These are phyloP conservation scores for Cordyceps militaris DNA, from an alignment of 2,329 filamentous ascomycete species.

Conservation along the genomic window DNA sequence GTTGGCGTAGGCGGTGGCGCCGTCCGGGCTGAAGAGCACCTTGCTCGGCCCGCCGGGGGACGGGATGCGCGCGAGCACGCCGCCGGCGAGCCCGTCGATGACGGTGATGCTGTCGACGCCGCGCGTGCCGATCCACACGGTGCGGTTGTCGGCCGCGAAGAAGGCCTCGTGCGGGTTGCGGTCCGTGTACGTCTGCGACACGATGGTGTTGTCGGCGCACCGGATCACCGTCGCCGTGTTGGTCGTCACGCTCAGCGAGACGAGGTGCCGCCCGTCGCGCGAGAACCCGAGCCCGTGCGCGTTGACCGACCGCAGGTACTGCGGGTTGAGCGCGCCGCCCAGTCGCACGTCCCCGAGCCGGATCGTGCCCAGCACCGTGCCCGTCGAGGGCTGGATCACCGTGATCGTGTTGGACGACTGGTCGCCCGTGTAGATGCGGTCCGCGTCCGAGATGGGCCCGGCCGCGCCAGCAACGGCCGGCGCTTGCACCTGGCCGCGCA, in stretches of 20 bases:
- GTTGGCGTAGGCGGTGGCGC: constrained; percentile 14
- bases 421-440: constrained; percentile 8
- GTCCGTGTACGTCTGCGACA: constrained; percentile 13
- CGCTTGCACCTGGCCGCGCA: not conserved
- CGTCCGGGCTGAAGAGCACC: constrained; percentile 16
- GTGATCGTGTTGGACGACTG: constrained; percentile 28
- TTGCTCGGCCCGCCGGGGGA: constrained; percentile 16
- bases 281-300: constrained; percentile 16
- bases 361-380: constrained; percentile 15
- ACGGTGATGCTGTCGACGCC: constrained; percentile 14
- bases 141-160: constrained; percentile 14
- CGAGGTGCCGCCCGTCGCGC: constrained; percentile 14
- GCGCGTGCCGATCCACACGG: constrained; percentile 15
- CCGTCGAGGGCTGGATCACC: constrained; percentile 4
- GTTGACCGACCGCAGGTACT: constrained; percentile 13
- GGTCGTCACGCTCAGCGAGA: constrained; percentile 15
- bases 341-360: constrained; percentile 12
- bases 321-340: constrained; percentile 10
- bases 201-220: constrained; percentile 13
- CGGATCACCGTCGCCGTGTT: constrained; percentile 15
- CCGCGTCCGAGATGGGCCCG: not conserved
- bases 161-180: constrained; percentile 16
- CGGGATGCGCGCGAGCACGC: constrained; percentile 6
- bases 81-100: constrained; percentile 14
- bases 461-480: not conserved